phyloP scores from a whole-genome alignment of 805 yeast genomes.

The Monosporozyma aerobia region DNA sequence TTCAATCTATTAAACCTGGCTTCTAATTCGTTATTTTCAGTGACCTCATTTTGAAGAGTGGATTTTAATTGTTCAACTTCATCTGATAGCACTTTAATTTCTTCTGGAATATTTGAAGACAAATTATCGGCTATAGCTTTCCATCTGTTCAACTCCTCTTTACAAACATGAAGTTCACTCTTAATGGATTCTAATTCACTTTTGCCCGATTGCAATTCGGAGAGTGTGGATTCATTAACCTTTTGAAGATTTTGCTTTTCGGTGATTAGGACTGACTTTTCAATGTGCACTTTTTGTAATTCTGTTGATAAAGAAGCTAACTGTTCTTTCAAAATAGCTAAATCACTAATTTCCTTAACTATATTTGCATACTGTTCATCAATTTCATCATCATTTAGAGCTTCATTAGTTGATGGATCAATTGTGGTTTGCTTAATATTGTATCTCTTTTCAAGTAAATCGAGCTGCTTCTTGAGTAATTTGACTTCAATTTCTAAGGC shows the following conservation, averaged over 20 bases:
- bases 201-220: not conserved
- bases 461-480: not conserved
- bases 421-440: not conserved
- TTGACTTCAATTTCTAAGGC: slow-evolving; percentile 3
- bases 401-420: not conserved
- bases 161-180: slow-evolving; percentile 8
- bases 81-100: slow-evolving; percentile 14
- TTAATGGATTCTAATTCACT: slow-evolving; percentile 1
- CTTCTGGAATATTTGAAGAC: slow-evolving; percentile 11
- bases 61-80: slow-evolving; percentile 17
- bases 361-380: not conserved
- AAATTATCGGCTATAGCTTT: slow-evolving; percentile 9
- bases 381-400: not conserved
- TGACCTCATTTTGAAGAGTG: slow-evolving; percentile 13
- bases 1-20: slow-evolving; percentile 27
- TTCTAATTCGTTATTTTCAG: slow-evolving; percentile 28
- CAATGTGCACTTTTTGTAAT: not conserved
- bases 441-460: not conserved
- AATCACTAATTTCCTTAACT: not conserved
- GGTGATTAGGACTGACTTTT: not conserved
- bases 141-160: slow-evolving; percentile 14
- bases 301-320: not conserved
- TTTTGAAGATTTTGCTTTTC: slow-evolving; percentile 1
- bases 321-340: slow-evolving; percentile 6
- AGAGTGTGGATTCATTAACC: not conserved